These are phyloP conservation scores for Tylopilus cervinicoccineus DNA, from an alignment of 768 basidiomycete species.

Conservation along the genomic window DNA sequence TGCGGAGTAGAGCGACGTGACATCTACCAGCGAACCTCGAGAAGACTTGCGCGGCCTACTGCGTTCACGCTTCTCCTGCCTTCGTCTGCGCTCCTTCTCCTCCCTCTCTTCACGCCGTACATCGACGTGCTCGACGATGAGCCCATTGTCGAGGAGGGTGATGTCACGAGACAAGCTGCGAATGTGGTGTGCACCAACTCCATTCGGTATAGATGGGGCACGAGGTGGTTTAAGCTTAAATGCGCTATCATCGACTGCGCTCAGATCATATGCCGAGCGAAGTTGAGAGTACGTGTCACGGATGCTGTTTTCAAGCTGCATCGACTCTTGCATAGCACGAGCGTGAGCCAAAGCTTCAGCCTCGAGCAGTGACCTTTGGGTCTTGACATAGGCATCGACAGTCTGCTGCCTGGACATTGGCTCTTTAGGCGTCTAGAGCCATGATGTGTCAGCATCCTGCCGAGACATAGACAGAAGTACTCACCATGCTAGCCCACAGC, in stretches of 20 bases:
- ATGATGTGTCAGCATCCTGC: constrained; percentile 7
- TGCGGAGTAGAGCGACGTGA: constrained; percentile 68
- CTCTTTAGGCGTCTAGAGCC: constrained; percentile 79
- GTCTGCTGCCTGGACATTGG: constrained; percentile 82
- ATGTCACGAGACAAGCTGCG: constrained; percentile 65
- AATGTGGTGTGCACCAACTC: constrained; percentile 33
- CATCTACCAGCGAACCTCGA: constrained; percentile 65
- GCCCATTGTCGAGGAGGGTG: constrained; percentile 80
- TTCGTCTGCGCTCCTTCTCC: constrained; percentile 63
- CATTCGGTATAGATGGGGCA: constrained; percentile 32
- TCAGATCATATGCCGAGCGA: constrained; percentile 71
- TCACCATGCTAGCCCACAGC: constrained; percentile 74
- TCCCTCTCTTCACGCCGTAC: constrained; percentile 76
- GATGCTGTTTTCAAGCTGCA: constrained; percentile 69
- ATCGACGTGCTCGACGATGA: constrained; percentile 87
- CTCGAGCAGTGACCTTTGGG: constrained; percentile 76
- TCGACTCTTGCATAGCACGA: constrained; percentile 74
- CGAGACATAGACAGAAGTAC: constrained; percentile 26
- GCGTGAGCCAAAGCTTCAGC: constrained; percentile 79
- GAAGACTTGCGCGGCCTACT: constrained; percentile 68
- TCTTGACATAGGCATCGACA: constrained; percentile 74
- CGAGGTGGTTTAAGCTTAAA: constrained; percentile 69
- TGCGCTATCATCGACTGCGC: constrained; percentile 48
- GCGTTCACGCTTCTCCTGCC: constrained; percentile 58
- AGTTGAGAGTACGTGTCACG: constrained; percentile 78